phyloP scores from a whole-genome alignment of 169 alveolate genomes.

The Eimeria nieschulzi region DNA sequence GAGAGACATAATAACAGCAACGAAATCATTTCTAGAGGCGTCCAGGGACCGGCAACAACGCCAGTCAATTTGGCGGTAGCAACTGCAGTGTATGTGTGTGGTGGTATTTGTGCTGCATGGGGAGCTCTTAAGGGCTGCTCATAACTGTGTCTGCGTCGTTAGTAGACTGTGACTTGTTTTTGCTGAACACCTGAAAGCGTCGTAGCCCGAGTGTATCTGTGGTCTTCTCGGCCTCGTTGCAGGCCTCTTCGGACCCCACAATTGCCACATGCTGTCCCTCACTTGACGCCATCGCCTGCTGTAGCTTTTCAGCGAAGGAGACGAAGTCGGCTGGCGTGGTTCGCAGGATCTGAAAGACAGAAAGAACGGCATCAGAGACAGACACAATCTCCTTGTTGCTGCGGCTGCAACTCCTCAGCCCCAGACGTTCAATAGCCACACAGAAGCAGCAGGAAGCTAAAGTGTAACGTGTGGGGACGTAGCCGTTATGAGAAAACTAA shows the following conservation, averaged over 20 bases:
- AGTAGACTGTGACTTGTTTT: background rate
- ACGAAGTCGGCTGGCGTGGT: conserved; percentile 19
- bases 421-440: background rate
- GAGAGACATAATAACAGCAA: too few species aligned
- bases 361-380: background rate
- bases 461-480: too few species aligned
- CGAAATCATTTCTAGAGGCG: too few species aligned
- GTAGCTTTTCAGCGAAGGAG: conserved; percentile 42
- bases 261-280: conserved; percentile 6
- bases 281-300: background rate
- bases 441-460: background rate
- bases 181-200: background rate
- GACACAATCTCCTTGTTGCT: background rate
- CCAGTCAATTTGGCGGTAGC: too few species aligned
- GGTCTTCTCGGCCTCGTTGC: background rate
- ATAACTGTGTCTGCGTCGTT: background rate
- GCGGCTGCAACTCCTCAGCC: background rate
- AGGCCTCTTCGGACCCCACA: background rate
- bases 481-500: background rate
- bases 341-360: conserved; percentile 13
- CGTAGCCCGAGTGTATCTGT: background rate
- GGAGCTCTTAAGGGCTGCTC: too few species aligned
- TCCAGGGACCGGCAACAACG: too few species aligned
- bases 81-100: too few species aligned
- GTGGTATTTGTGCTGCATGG: too few species aligned